These are phyloP conservation scores for Inonotus hispidus DNA, from an alignment of 1,284 basidiomycete genomes.

Conservation along the genomic window DNA sequence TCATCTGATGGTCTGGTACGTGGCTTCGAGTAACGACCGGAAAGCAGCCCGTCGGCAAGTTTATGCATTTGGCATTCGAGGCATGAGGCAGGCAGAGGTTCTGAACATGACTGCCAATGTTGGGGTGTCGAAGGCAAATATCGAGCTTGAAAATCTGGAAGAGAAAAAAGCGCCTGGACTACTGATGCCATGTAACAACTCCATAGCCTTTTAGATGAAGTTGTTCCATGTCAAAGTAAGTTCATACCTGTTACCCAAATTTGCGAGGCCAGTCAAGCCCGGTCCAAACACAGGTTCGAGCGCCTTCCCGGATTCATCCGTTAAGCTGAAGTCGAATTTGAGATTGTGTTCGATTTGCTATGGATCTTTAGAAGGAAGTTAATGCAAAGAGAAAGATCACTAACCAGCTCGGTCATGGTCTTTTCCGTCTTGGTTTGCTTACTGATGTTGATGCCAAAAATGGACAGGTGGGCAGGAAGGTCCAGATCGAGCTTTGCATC, in stretches of 20 bases:
- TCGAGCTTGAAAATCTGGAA: constrained; percentile 71
- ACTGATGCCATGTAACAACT: constrained; percentile 98
- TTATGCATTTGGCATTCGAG: constrained; percentile 95
- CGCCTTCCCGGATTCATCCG: constrained; percentile 84
- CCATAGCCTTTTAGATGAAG: background rate
- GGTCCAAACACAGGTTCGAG: constrained; percentile 87
- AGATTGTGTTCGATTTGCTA: constrained; percentile 98
- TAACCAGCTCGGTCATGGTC: constrained; percentile 91
- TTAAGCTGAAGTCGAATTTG: constrained; percentile 92
- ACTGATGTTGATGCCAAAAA: constrained; percentile 86
- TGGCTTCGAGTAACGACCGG: constrained; percentile 84
- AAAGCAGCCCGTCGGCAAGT: constrained; percentile 87
- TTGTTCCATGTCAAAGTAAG: background rate
- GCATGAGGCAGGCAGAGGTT: constrained; percentile 74
- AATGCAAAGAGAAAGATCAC: constrained; percentile 22
- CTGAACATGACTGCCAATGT: constrained; percentile 66
- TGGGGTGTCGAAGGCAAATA: constrained; percentile 54
- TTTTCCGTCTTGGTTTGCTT: constrained; percentile 92
- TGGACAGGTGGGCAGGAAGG: constrained; percentile 68
- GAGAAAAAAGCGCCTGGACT: constrained; percentile 82
- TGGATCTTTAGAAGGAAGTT: background rate
- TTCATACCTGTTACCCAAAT: constrained; percentile 86
- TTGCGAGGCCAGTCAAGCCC: constrained; percentile 84
- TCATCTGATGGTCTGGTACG: constrained; percentile 30
- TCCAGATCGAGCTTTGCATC: constrained; percentile 83